phyloP scores from a whole-genome alignment of 495 filamentous ascomycete species.

The Durotheca rogersii region DNA sequence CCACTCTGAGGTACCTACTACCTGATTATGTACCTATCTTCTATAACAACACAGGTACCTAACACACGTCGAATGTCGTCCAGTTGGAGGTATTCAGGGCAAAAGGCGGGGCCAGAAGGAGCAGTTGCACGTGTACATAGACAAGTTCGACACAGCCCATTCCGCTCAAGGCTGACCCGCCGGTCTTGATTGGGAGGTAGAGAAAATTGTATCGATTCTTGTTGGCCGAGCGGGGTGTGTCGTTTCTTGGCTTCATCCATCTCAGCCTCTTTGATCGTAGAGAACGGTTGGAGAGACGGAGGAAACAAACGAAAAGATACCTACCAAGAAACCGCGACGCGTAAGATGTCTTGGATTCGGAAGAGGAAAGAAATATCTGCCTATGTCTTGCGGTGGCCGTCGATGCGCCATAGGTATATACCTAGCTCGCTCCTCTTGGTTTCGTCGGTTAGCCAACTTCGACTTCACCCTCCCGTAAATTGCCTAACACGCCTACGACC shows the following conservation, averaged over 20 bases:
- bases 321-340: no score
- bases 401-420: background rate
- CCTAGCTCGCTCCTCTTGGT: background rate
- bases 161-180: constrained; percentile 20
- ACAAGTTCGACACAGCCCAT: constrained; percentile 23
- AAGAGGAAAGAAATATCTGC: no score
- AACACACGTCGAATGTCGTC: no score
- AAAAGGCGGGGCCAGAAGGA: background rate
- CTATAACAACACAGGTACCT: background rate
- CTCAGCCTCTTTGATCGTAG: constrained; percentile 25
- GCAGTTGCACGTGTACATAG: constrained; percentile 15
- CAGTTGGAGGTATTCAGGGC: no score
- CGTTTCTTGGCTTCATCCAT: constrained; percentile 11
- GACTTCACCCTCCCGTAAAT: background rate
- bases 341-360: constrained; percentile 2
- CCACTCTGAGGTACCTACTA: background rate
- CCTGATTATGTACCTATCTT: background rate
- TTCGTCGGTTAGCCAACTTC: background rate
- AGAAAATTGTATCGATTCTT: constrained; percentile 8
- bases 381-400: background rate
- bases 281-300: constrained; percentile 1
- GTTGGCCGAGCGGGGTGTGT: constrained; percentile 20
- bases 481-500: no score
- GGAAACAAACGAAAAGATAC: constrained; percentile 1
- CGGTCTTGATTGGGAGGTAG: background rate